Conservation (phyloP, 2,329 filamentous ascomycete species). For the Diaporthe nobilis region DNA sequence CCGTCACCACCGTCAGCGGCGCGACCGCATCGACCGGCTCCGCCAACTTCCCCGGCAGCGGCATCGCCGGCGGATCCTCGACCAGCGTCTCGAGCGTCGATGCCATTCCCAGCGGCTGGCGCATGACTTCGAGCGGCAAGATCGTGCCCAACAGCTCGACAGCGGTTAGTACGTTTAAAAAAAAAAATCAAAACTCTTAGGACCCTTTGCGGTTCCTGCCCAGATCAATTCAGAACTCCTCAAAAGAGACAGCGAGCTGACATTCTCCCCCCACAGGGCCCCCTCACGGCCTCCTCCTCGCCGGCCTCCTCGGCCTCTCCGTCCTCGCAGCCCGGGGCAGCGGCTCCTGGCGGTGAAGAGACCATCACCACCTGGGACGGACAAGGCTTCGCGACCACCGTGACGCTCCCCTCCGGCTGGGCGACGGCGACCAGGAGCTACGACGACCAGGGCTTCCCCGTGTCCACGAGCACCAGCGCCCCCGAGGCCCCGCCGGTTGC, state of each 20-base stretch:
- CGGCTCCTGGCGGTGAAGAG: slow-evolving; percentile 58
- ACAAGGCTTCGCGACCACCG: slow-evolving; percentile 63
- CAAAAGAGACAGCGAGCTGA: not conserved
- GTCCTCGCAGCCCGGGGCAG: slow-evolving; percentile 48
- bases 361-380: slow-evolving; percentile 61
- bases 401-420: slow-evolving; percentile 52
- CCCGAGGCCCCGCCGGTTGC: slow-evolving; percentile 25
- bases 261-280: slow-evolving; percentile 45
- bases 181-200: not conserved
- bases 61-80: slow-evolving; percentile 71
- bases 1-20: slow-evolving; percentile 71
- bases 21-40: slow-evolving; percentile 74
- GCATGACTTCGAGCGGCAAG: slow-evolving; percentile 83
- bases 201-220: too few relatives aligned
- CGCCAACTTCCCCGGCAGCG: slow-evolving; percentile 78
- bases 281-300: slow-evolving; percentile 63
- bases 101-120: slow-evolving; percentile 83
- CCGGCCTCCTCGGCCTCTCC: slow-evolving; percentile 61
- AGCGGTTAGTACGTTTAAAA: slow-evolving; percentile 60
- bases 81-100: slow-evolving; percentile 62
- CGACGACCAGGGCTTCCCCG: slow-evolving; percentile 60
- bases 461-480: slow-evolving; percentile 48
- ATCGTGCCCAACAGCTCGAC: slow-evolving; percentile 80
- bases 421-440: slow-evolving; percentile 56
- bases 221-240: not conserved